These are phyloP conservation scores for Macrocybe sp. DNA, from an alignment of 1,284 basidiomycete genomes.

Conservation along the genomic window DNA sequence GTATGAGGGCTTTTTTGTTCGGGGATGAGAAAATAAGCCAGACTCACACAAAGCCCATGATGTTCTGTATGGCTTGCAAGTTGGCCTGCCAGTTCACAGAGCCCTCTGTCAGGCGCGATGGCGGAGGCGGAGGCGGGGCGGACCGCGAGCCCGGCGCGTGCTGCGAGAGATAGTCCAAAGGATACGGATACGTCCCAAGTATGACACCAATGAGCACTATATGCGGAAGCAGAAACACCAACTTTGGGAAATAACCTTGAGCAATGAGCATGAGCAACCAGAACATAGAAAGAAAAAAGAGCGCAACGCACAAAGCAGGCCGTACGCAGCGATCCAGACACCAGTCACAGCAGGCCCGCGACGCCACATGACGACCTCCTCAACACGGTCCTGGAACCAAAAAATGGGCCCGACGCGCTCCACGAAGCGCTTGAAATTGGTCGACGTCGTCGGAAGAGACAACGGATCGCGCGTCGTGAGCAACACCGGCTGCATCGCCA, in stretches of 20 bases:
- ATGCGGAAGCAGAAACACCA: slow-evolving; percentile 64
- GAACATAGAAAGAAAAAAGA: slow-evolving; percentile 2
- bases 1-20: not conserved
- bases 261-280: not conserved
- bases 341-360: slow-evolving; percentile 60
- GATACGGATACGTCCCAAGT: slow-evolving; percentile 49
- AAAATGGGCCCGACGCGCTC: slow-evolving; percentile 63
- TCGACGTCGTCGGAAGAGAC: slow-evolving; percentile 65
- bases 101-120: slow-evolving; percentile 37
- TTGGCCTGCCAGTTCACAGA: slow-evolving; percentile 73
- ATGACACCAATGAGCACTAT: slow-evolving; percentile 49
- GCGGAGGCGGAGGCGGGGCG: slow-evolving; percentile 13
- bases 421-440: slow-evolving; percentile 71
- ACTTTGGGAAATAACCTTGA: slow-evolving; percentile 62
- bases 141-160: slow-evolving; percentile 9
- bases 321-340: slow-evolving; percentile 64
- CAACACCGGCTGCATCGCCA: slow-evolving; percentile 17
- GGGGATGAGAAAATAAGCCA: not conserved
- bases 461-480: slow-evolving; percentile 50
- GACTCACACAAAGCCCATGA: slow-evolving; percentile 70
- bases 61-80: slow-evolving; percentile 74
- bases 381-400: slow-evolving; percentile 73
- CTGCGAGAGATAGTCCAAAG: slow-evolving; percentile 10
- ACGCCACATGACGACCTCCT: slow-evolving; percentile 72
- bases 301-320: slow-evolving; percentile 56